Evolutionary conservation across 352 stramenopile genomes (phyloP), one percentile per base, ranked within the genome.

Genomic region (Phytopythium oedochilum): DNA sequence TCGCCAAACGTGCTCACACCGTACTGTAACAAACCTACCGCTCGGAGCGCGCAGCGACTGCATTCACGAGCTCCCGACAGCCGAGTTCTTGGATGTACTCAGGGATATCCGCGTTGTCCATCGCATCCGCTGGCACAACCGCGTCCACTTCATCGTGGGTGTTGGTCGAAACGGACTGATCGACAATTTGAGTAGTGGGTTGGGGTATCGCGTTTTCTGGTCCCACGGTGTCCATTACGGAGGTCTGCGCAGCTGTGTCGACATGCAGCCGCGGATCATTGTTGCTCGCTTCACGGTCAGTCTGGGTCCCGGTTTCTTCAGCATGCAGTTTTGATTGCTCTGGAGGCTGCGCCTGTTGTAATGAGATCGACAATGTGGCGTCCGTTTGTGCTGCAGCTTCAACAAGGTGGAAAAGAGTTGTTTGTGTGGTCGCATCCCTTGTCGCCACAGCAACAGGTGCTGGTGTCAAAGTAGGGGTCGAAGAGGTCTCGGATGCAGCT

Each of bases 21-120:
- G n/a, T n/a, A n/a, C n/a, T n/a, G 32, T 36, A 15, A 18, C 18
- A 2, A 28, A 49, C 54, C 49, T 66, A 84, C 73, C 60, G 66
- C 59, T 82, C 53, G 5, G 69, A 68, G 57, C 61, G 64, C n/a
- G 57, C 51, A 23, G 28, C 26, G 35, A 80, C 43, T 22, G 29
- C 28, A 29, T 71, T 34, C 28, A 74, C 51, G 18, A 75, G 35
- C 20, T 60, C 54, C 57, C 72, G 59, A 17, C 15, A 66, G 53
- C 62, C 29, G 8, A 73, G 49, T 47, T 72, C 53, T 7, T 74
- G 65, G 17, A 67, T 64, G 35, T 64, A 66, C 20, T 74, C 53
- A n/a, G 62, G 45, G 53, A 63, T 28, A 8, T 10, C 36, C 26
- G 39, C 9, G 8, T 64, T 44, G 8, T 57, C 54, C 10, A 55